Evolutionary conservation across 78 protist genomes (phyloP).

Genomic region (Dictyostelium firmibasis): DNA sequence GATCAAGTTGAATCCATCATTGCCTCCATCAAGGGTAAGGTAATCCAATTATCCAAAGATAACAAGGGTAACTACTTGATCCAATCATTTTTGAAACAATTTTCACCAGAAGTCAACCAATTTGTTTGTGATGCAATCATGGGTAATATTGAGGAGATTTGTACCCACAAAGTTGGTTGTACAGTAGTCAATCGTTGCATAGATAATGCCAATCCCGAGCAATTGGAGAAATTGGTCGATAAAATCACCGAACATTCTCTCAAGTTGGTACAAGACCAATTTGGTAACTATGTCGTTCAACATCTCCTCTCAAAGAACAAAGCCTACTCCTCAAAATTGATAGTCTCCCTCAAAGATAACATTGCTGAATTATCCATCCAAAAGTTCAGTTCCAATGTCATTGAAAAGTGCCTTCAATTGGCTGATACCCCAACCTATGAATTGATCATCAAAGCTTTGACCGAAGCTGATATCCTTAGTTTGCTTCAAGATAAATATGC

Average conservation of each 20-base stretch:
- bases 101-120: slow-evolving; percentile 65
- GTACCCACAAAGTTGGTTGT: slow-evolving; percentile 82
- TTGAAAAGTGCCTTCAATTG: slow-evolving; percentile 81
- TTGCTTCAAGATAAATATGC: slow-evolving; percentile 95
- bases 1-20: slow-evolving; percentile 72
- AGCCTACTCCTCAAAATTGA: slow-evolving; percentile 40
- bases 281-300: slow-evolving; percentile 98
- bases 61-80: slow-evolving; percentile 78
- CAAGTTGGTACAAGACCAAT: slow-evolving; percentile 89
- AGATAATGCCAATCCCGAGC: slow-evolving; percentile 48
- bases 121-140: slow-evolving; percentile 70
- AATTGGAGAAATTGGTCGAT: slow-evolving; percentile 52
- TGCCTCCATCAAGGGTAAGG: slow-evolving; percentile 44
- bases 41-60: slow-evolving; percentile 67
- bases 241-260: slow-evolving; percentile 31
- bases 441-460: slow-evolving; percentile 52
- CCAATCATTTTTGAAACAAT: slow-evolving; percentile 74
- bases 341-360: slow-evolving; percentile 46
- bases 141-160: slow-evolving; percentile 54
- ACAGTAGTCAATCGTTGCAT: slow-evolving; percentile 75
- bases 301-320: slow-evolving; percentile 86
- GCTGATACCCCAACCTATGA: slow-evolving; percentile 60
- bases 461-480: slow-evolving; percentile 56
- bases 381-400: slow-evolving; percentile 78
- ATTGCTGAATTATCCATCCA: slow-evolving; percentile 79